phyloP scores from a whole-genome alignment of 2,329 filamentous ascomycete genomes.

The Rachicladosporium sp. region DNA sequence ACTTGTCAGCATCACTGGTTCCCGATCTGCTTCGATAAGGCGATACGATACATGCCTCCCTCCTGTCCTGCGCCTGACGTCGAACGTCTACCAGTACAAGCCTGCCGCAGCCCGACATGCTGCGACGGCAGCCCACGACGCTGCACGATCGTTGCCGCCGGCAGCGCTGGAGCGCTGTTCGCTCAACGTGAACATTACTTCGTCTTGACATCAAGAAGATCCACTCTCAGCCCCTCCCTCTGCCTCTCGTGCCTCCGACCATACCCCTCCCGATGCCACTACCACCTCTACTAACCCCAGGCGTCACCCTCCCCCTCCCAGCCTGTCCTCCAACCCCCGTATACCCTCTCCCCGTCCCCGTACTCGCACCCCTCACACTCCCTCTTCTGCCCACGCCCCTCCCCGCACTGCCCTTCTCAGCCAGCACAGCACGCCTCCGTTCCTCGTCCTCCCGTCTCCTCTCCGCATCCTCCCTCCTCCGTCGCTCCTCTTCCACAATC shows the following conservation, averaged over 20 bases:
- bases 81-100: no score
- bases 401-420: slow-evolving; percentile 20
- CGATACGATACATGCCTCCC: no score
- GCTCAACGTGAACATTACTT: not conserved
- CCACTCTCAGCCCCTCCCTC: slow-evolving; percentile 16
- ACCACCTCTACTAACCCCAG: slow-evolving; percentile 27
- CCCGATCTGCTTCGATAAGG: no score
- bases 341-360: slow-evolving; percentile 25
- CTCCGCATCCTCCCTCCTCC: slow-evolving; percentile 35
- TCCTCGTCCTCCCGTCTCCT: slow-evolving; percentile 42
- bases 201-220: not conserved
- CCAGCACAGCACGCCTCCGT: slow-evolving; percentile 43
- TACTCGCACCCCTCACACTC: slow-evolving; percentile 13
- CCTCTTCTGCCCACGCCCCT: slow-evolving; percentile 22
- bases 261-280: slow-evolving; percentile 33
- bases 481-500: slow-evolving; percentile 63
- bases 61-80: no score
- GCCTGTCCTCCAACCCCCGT: slow-evolving; percentile 32
- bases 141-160: no score
- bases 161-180: no score
- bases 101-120: no score
- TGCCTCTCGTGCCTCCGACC: slow-evolving; percentile 20
- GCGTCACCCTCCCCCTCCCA: slow-evolving; percentile 42
- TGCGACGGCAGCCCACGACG: no score
- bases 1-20: no score